Evolutionary conservation across 202 grass and related monocot species (phyloP), one percentile per base, ranked within the genome.

Genomic region (Bolboschoenoplectus hybrid): DNA sequence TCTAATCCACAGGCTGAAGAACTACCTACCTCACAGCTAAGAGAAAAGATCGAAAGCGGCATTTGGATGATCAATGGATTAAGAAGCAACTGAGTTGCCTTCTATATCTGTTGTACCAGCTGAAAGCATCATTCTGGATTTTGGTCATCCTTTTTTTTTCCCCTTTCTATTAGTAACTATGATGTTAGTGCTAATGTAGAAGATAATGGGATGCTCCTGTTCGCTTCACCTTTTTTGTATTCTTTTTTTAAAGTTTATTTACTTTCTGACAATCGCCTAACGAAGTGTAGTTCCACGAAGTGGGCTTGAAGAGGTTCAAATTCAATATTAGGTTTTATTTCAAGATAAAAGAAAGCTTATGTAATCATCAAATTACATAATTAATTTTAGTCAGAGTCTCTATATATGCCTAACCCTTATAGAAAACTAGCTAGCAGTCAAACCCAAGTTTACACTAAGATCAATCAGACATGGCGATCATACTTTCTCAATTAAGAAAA

Each of bases 1-100:
- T 56, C 3, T 4, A 14, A 3, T 63, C 36, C 8, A 34, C 81
- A 83, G 81, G 49, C 43, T 69, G 62, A 68, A 67, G 61, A 67
- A 51, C n/a, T 83, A 46, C 50, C 46, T 34, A 69, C 45, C 81
- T 55, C 35, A 53, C 63, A 83, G 44, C 81, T 83, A 14, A 83
- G 57, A 83, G 81, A 83, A 68, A 83, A 68, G 47, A 83, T 83
- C 3, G 63, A 40, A 46, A 83, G 9, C 1, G 20, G 81, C 26
- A 69, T 83, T 69, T 83, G 32, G 10, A 50, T 68, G 62, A 68
- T 69, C 7, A 69, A 83, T 52, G 64, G 5, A 49, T 26, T 83
- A 19, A 83, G 63, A 67, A 69, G 81, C 20, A 17, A 78, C 12
- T 78, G 51, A 78, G 40, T 17, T 74, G 3, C n/a, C 44, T 50